Percentiles rank a stretch among this genome's conserved stretches.
Evolutionary conservation across 345 rosid species (phyloP).

Genomic region (Gossypium longicalyx): DNA sequence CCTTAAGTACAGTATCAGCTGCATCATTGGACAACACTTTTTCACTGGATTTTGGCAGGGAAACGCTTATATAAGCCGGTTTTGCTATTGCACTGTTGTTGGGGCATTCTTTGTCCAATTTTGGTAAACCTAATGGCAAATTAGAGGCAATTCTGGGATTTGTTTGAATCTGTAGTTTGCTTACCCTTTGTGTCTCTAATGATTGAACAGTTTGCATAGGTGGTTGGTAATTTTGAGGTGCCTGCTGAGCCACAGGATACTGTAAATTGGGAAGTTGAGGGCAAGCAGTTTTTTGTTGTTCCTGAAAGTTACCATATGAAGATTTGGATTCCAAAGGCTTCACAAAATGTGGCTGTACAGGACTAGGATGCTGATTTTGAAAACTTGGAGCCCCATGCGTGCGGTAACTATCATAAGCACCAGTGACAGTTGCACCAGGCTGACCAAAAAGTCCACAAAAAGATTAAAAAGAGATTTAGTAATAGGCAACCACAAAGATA

Average conservation of each 20-base stretch:
- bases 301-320: constrained; percentile 61
- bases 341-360: constrained; percentile 52
- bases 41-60: constrained; percentile 61
- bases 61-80: constrained; percentile 84
- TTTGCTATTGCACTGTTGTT: constrained; percentile 36
- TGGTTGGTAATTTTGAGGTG: constrained; percentile 48
- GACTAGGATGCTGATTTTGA: constrained; percentile 59
- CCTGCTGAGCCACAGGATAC: constrained; percentile 48
- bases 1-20: constrained; percentile 65
- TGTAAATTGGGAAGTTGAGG: constrained; percentile 60
- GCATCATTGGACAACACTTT: constrained; percentile 40
- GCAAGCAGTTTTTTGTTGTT: constrained; percentile 53
- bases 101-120: constrained; percentile 60
- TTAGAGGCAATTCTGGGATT: constrained; percentile 97
- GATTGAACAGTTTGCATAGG: constrained; percentile 47
- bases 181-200: constrained; percentile 58
- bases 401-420: constrained; percentile 74
- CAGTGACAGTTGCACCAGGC: constrained; percentile 53
- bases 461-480: constrained; percentile 3
- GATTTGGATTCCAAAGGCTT: constrained; percentile 57
- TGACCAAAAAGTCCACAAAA: constrained; percentile 36
- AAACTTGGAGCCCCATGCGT: constrained; percentile 49
- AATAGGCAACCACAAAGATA: background rate
- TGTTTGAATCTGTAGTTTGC: constrained; percentile 90
- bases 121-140: constrained; percentile 64